Evolutionary conservation across 768 basidiomycete genomes (phyloP), one percentile per base, ranked within the genome.

Genomic region (Suillus lakei): DNA sequence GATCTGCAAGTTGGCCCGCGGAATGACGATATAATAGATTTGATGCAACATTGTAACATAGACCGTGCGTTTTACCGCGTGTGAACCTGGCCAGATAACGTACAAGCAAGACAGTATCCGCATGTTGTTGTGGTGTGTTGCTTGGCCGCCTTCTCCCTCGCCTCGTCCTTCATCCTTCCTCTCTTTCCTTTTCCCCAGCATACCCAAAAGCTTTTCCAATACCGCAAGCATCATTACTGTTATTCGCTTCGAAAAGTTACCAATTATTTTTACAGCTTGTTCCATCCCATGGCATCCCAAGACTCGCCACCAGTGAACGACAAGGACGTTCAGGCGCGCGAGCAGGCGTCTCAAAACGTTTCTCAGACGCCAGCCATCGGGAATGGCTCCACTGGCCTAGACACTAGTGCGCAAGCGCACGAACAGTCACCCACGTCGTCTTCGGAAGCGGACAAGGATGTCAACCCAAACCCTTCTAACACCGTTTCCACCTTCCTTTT

Each of bases 361-460:
- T 67, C 67, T 9, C 71, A 69, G 66, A 66, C 68, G 62, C 54
- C 75, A 63, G 65, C 68, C 39, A 75, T 70, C 73, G 75, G 70
- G 68, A 71, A 69, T 60, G 72, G 76, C 59, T 58, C 66, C 43
- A 63, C 66, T 53, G 65, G 48, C 61, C 68, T 65, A 61, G 68
- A 68, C 26, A 64, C 69, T 44, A 68, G 67, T 68, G 70, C 69
- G 67, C 69, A 70, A 67, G 72, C 75, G 64, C 70, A 77, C 67
- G 73, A 73, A 58, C 72, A 70, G 61, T 67, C 73, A 5, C 69
- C 76, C 36, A 60, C 73, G 32, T 78, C 76, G 44, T 76, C 74
- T 30, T 69, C 77, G 46, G 79, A 79, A 63, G 71, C 71, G 59
- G 82, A 81, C 68, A 79, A 73, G 68, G 73, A 81, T 66, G 79